These are phyloP conservation scores for Leishmania lainsoni DNA, from an alignment of 208 protist species.

Conservation along the genomic window DNA sequence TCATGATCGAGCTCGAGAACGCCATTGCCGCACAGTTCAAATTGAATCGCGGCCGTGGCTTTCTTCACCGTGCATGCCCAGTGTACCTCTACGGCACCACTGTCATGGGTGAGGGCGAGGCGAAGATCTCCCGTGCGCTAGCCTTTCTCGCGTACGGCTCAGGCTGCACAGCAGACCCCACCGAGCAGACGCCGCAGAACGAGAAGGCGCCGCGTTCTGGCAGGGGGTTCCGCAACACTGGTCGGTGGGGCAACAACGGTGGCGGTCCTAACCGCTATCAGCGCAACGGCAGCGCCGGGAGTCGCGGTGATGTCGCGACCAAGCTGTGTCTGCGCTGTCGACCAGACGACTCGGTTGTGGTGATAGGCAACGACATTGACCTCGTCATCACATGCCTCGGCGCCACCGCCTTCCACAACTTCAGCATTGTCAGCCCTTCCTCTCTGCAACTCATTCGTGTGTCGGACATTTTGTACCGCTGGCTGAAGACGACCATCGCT, in stretches of 20 bases:
- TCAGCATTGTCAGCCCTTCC: conserved; percentile 77
- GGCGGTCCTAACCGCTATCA: neutral
- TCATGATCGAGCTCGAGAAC: conserved; percentile 89
- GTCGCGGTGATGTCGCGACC: neutral
- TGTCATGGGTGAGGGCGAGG: conserved; percentile 81
- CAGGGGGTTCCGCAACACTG: neutral
- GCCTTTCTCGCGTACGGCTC: conserved; percentile 57
- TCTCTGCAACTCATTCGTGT: conserved; percentile 84
- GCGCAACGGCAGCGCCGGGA: neutral
- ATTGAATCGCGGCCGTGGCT: conserved; percentile 58
- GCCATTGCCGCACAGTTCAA: conserved; percentile 78
- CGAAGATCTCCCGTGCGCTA: conserved; percentile 82
- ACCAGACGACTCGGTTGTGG: conserved; percentile 68
- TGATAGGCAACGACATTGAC: conserved; percentile 90
- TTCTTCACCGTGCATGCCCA: conserved; percentile 53
- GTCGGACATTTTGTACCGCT: conserved; percentile 76
- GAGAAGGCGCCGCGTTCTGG: neutral
- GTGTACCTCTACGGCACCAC: conserved; percentile 84
- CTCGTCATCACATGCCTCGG: conserved; percentile 83
- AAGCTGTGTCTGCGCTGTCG: conserved; percentile 33
- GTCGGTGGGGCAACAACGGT: neutral
- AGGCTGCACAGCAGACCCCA: neutral
- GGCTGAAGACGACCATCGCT: conserved; percentile 55
- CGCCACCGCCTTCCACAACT: conserved; percentile 80
- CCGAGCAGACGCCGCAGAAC: neutral